These are phyloP conservation scores for Avena eriantha DNA, from an alignment of 176 grass and related monocot species.

Conservation along the genomic window DNA sequence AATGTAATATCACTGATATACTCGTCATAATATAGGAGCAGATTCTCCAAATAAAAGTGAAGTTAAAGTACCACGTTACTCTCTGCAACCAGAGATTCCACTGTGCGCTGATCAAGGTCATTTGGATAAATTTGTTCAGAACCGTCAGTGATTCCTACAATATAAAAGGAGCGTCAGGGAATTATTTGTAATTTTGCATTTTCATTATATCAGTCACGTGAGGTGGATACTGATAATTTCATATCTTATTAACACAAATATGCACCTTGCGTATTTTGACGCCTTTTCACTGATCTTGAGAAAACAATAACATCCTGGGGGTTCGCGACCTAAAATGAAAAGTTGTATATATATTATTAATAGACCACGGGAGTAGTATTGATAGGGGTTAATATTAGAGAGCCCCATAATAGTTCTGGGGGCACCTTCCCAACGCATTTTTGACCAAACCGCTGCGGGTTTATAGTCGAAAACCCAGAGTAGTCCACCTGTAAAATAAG, in stretches of 20 bases:
- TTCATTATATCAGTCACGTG: not conserved
- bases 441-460: slow-evolving; percentile 73
- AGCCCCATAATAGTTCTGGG: not conserved
- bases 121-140: slow-evolving; percentile 52
- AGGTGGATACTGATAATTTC: not conserved
- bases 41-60: not conserved
- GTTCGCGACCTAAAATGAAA: slow-evolving; percentile 74
- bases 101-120: slow-evolving; percentile 68
- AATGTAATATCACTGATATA: not conserved
- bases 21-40: not conserved
- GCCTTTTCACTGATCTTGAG: slow-evolving; percentile 60
- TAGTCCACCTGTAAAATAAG: slow-evolving; percentile 66
- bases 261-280: slow-evolving; percentile 53
- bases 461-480: slow-evolving; percentile 67
- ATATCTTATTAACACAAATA: not conserved
- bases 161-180: not conserved
- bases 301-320: slow-evolving; percentile 81
- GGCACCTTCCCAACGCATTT: slow-evolving; percentile 87
- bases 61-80: slow-evolving; percentile 75
- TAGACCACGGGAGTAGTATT: not conserved
- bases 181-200: not conserved
- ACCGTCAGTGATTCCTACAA: slow-evolving; percentile 29
- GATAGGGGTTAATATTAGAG: not conserved
- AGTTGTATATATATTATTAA: not conserved
- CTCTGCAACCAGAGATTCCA: slow-evolving; percentile 76